A percentile compares a stretch with the other conserved stretches of the same genome.
Evolutionary conservation across 768 basidiomycete species (phyloP).

Genomic region (Pulveroboletus sp.): DNA sequence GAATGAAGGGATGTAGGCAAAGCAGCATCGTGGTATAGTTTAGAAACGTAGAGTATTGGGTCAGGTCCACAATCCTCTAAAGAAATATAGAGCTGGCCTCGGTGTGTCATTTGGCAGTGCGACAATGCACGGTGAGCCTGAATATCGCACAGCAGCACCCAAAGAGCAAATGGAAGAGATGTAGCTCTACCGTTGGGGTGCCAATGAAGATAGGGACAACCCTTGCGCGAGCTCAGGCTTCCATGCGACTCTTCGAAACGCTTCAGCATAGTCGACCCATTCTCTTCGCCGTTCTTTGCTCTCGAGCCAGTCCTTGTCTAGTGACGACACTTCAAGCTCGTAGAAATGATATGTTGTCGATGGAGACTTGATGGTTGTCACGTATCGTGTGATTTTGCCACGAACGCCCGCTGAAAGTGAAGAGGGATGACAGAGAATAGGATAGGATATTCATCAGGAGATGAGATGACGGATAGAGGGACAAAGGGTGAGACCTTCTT

Average conservation of each 20-base stretch:
- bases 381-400: conserved; percentile 80
- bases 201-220: conserved; percentile 66
- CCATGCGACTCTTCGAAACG: conserved; percentile 70
- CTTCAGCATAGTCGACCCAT: conserved; percentile 88
- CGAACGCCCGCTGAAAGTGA: conserved; percentile 71
- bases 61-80: conserved; percentile 22
- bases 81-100: conserved; percentile 16
- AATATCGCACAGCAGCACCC: conserved; percentile 13
- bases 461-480: conserved; percentile 68
- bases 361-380: conserved; percentile 75
- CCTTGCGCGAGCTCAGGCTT: conserved; percentile 82
- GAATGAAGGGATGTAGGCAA: conserved; percentile 13
- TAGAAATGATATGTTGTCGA: conserved; percentile 87
- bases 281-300: conserved; percentile 74
- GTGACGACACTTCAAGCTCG: conserved; percentile 74
- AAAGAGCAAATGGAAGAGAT: conserved; percentile 2
- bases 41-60: conserved; percentile 27
- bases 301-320: conserved; percentile 82
- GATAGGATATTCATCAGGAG: conserved; percentile 60
- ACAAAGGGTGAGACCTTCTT: conserved; percentile 93
- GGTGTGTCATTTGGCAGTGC: conserved; percentile 12
- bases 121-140: conserved; percentile 6
- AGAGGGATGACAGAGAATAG: conserved; percentile 33
- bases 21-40: conserved; percentile 28
- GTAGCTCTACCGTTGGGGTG: conserved; percentile 45